A percentile compares a stretch with the other conserved stretches of the same genome.
Evolutionary conservation across 345 rosid species (phyloP).

Genomic region (Syzygium jambos): DNA sequence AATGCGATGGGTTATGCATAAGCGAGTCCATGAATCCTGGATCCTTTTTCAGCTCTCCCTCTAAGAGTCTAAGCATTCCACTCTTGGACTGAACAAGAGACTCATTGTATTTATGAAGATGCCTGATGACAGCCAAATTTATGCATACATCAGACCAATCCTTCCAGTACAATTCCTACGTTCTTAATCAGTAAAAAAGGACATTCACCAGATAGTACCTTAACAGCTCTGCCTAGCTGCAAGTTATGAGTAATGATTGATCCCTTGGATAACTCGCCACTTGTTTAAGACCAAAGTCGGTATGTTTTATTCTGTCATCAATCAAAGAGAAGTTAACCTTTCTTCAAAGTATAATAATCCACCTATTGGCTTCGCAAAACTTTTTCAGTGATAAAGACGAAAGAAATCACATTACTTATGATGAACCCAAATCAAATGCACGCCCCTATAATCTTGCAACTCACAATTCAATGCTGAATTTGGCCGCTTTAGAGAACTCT

Average conservation of each 20-base stretch:
- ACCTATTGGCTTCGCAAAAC: not conserved
- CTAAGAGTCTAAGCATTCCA: slow-evolving; percentile 20
- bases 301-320: not conserved
- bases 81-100: slow-evolving; percentile 21
- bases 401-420: not conserved
- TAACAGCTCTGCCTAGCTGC: not conserved
- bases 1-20: slow-evolving; percentile 8
- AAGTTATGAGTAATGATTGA: not conserved
- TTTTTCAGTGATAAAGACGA: not conserved
- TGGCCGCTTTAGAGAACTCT: not conserved
- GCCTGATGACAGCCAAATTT: not conserved
- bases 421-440: not conserved
- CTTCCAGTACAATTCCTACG: not conserved
- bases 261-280: not conserved
- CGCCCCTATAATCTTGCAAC: not conserved
- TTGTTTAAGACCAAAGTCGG: not conserved
- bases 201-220: not conserved
- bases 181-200: not conserved
- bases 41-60: slow-evolving; percentile 27
- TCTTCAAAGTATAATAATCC: not conserved
- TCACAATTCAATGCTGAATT: not conserved
- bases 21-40: slow-evolving; percentile 24
- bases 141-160: not conserved
- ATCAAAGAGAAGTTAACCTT: not conserved
- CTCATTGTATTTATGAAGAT: slow-evolving; percentile 14